Conservation (phyloP, 2,329 filamentous ascomycete genomes). For the Fusarium sulawesiense region DNA sequence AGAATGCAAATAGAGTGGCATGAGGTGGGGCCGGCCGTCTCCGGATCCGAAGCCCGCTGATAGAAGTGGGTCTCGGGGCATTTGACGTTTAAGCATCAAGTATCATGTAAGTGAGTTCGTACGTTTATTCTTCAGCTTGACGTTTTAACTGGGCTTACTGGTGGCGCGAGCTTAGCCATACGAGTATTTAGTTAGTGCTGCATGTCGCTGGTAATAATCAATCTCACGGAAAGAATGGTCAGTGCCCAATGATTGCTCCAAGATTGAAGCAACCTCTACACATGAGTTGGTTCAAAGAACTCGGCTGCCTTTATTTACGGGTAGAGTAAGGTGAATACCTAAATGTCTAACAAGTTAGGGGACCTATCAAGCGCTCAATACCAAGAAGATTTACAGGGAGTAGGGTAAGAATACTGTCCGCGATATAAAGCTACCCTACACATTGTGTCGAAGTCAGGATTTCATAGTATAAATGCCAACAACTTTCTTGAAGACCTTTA, state of each 20-base stretch:
- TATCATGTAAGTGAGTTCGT: neutral
- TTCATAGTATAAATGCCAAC: neutral
- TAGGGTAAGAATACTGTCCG: neutral
- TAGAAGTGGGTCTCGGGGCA: conserved; percentile 24
- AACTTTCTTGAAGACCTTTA: neutral
- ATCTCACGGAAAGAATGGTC: neutral
- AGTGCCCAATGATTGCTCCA: neutral
- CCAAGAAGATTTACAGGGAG: neutral
- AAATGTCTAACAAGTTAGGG: neutral
- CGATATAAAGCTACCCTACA: neutral
- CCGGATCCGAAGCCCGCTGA: conserved; percentile 27
- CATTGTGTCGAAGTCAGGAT: neutral
- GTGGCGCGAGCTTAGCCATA: neutral
- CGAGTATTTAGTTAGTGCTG: neutral
- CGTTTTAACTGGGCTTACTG: no score
- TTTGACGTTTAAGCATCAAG: conserved; percentile 5
- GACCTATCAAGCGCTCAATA: neutral
- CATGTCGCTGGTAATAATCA: neutral
- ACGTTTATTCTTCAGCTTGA: neutral
- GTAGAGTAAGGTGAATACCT: neutral
- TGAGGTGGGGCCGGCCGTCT: conserved; percentile 41
- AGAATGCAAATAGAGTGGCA: conserved; percentile 30
- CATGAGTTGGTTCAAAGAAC: neutral
- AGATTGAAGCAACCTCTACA: neutral
- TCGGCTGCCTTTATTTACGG: neutral